Base-by-base conservation (phyloP, 257 asterid species). In the Schizonepeta tenuifolia region DNA sequence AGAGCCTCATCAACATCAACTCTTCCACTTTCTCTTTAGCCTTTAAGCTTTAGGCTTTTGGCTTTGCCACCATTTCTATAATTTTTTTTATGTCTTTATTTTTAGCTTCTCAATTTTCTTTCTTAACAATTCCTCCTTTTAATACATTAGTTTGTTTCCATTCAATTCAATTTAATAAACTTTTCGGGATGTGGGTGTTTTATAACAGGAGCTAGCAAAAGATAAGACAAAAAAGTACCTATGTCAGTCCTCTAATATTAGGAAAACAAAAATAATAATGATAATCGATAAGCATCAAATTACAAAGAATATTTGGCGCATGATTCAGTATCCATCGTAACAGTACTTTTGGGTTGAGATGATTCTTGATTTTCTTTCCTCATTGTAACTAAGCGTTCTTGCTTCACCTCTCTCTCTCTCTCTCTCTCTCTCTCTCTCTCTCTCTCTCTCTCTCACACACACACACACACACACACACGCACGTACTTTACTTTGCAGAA, bases 121-220 rank as follows among this genome's bases (percentile, higher is more conserved):
- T 82, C 55, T 62, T 75, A 78, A 38, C 18, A 80, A 59, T 64
- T 57, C 77, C 70, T 71, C 28, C 76, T 82, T 76, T 82, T 66
- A 77, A 67, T 69, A 59, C 67, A 58, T 18, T 51, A 24, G 2
- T 24, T 6, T 5, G 5, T 49, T 49, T 7, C 56, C 56, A 51
- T 78, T 67, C 58, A 78, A 75, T 80, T 41, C 75, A 70, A 0
- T 41, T 70, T 6, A 21, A n/a, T 61, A 54, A 44, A 26, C 43
- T 83, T 79, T 83, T 80, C 69, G 59, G 83, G 80, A 84, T 85
- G 82, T 86, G 96, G 91, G 93, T 85, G 89, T 87, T 89, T 79
- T 86, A 72, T 83, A 74, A 76, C 92, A 86, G 84, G 70, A 80
- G 43, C 38, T 35, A 35, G 35, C 82, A 58, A 81, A 79, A 74